Conservation (phyloP, 2,329 filamentous ascomycete genomes). For the Fusarium algeriense region DNA sequence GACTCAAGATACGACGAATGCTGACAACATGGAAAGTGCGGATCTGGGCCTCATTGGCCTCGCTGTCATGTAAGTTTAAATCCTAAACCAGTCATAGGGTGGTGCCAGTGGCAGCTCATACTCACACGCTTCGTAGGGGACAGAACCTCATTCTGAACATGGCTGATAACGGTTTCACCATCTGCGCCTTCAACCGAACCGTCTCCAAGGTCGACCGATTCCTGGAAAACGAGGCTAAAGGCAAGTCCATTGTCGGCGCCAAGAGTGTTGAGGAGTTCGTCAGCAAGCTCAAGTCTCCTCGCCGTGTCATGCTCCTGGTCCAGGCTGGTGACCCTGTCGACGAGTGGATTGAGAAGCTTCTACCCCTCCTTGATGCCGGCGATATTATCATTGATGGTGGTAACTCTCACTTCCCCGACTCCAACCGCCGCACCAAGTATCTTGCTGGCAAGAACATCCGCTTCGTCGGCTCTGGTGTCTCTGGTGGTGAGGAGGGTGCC, state of each 20-base stretch:
- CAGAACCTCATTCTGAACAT: slow-evolving; percentile 93
- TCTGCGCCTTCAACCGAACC: slow-evolving; percentile 98
- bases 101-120: slow-evolving; percentile 29
- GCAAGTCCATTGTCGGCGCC: slow-evolving; percentile 95
- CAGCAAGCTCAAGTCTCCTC: slow-evolving; percentile 95
- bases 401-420: slow-evolving; percentile 99
- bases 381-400: slow-evolving; percentile 99
- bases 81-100: slow-evolving; percentile 5
- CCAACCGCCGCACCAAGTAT: slow-evolving; percentile 96
- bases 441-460: slow-evolving; percentile 87
- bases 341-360: slow-evolving; percentile 96
- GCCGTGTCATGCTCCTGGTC: slow-evolving; percentile 98
- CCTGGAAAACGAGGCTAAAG: slow-evolving; percentile 90
- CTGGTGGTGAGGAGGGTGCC: slow-evolving; percentile 99
- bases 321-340: slow-evolving; percentile 98
- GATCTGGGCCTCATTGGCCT: slow-evolving; percentile 94
- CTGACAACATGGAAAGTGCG: slow-evolving; percentile 74
- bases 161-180: slow-evolving; percentile 93
- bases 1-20: slow-evolving; percentile 57
- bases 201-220: slow-evolving; percentile 98
- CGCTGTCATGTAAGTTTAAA: slow-evolving; percentile 80
- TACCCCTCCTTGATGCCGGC: slow-evolving; percentile 83
- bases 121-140: slow-evolving; percentile 60
- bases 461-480: slow-evolving; percentile 97
- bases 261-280: slow-evolving; percentile 95